A percentile compares a stretch with the other conserved stretches of the same genome.
phyloP scores from a whole-genome alignment of 2,329 filamentous ascomycete genomes.

The Aspergillus sp. region DNA sequence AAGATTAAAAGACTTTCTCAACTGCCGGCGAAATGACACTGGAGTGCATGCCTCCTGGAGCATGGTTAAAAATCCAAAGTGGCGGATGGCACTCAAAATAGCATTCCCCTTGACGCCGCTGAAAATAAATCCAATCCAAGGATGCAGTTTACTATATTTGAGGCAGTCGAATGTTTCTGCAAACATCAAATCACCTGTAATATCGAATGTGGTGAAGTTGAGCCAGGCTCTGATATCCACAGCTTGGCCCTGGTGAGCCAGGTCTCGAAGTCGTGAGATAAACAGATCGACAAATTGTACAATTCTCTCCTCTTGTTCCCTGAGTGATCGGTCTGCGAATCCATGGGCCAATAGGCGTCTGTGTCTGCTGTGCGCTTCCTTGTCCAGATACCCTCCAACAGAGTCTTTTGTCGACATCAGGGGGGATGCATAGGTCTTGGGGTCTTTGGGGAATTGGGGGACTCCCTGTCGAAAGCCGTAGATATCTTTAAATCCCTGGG shows the following conservation, averaged over 20 bases:
- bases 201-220: conserved; percentile 29
- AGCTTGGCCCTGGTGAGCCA: not conserved
- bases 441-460: conserved; percentile 14
- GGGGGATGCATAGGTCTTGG: conserved; percentile 6
- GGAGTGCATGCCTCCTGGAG: not conserved
- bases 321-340: conserved; percentile 18
- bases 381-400: not conserved
- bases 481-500: conserved; percentile 26
- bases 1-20: not conserved
- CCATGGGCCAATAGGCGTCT: conserved; percentile 16
- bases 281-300: not conserved
- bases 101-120: conserved; percentile 7
- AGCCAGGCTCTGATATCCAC: conserved; percentile 21
- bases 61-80: not conserved
- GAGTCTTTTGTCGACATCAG: not conserved
- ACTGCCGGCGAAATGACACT: too few relatives aligned
- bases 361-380: conserved; percentile 7
- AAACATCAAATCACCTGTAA: conserved; percentile 20
- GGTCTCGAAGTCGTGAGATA: not conserved
- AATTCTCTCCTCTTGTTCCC: conserved; percentile 10
- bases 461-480: conserved; percentile 19
- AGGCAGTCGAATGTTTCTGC: conserved; percentile 29
- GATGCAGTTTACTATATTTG: conserved; percentile 21
- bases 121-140: conserved; percentile 30
- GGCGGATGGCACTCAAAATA: not conserved